Base-by-base conservation (phyloP, 192 early-diverging fungal genomes). In the Linnemannia exigua region DNA sequence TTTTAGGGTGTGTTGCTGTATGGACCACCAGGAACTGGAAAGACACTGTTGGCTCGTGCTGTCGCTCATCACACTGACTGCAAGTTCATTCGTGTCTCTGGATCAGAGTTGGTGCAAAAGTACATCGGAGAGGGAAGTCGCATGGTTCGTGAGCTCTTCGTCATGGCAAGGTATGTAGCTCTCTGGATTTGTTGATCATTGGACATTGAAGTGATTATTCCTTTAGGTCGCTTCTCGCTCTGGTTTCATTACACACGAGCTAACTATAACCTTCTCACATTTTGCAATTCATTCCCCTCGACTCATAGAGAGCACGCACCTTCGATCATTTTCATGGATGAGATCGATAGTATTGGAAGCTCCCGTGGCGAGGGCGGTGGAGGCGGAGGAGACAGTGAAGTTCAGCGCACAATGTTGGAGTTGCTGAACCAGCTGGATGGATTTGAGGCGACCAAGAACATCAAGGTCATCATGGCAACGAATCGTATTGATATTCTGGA, bases 11-110 rank as follows among this genome's bases (percentile, higher is more conserved):
- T 99, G 47, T 88, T 99, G 31, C 90, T 99, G 31, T 97, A 97
- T 79, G 96, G 96, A 11, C 96, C 96, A 67, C 96, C 96, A 68
- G 96, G 96, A 69, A 97, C 96, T 15, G 96, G 96, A 48, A 97
- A 97, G 90, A 97, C 96, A 9, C 89, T 97, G 41, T 88, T 97
- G 76, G 96, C 96, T 68, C 94, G 96, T 84, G 96, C 96, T 20
- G 96, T 97, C n/a, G 96, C 96, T 12, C 96, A 97, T 87, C 96
- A 97, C 81, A 97, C 96, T 16, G 96, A 97, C 88, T 97, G 96
- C 84, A 94, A 94, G 44, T 97, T 97, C 74, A 97, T 97, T 78
- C 94, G 96, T 82, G 96, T 97, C 47, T 96, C 95, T 75, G 96
- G 96, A 51, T 96, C 95, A 36, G 96, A 97, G 79, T 91, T 97